A percentile compares a stretch with the other conserved stretches of the same genome.
phyloP scores from a whole-genome alignment of 441 rosid species.

The Corymbia calophylla region DNA sequence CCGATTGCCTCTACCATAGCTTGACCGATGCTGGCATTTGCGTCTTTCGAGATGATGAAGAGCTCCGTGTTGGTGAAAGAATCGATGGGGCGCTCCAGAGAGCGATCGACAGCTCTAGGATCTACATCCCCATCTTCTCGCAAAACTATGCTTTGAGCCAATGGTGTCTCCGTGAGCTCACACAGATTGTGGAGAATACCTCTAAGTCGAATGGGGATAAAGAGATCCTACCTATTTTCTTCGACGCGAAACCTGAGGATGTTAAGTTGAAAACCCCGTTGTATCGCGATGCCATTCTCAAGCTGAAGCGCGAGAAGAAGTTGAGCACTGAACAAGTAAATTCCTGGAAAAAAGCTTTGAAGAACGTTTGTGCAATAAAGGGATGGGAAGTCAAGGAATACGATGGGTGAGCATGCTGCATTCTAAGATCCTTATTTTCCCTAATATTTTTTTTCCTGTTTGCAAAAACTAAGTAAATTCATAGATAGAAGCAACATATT shows the following conservation, averaged over 20 bases:
- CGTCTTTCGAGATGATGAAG: background rate
- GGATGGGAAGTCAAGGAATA: background rate
- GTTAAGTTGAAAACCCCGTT: background rate
- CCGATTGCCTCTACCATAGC: background rate
- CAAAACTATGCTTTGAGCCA: background rate
- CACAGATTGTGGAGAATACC: background rate
- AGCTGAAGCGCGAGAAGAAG: fast-evolving
- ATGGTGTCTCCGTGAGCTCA: background rate
- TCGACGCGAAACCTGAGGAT: fast-evolving
- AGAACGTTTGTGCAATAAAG: background rate
- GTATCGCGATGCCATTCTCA: background rate
- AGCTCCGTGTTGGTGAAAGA: background rate
- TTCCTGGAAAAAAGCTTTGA: background rate
- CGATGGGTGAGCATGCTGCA: fast-evolving
- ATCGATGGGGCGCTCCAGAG: fast-evolving
- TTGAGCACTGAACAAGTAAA: background rate
- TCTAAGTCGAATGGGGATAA: background rate
- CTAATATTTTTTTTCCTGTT: fast-evolving
- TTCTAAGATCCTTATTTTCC: background rate
- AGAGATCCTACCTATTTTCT: background rate
- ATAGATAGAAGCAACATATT: background rate
- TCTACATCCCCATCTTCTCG: background rate
- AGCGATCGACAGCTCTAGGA: background rate
- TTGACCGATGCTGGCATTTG: fast-evolving
- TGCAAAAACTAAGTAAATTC: background rate